Base-by-base conservation (phyloP, 345 rosid species). In the Eucalyptus coolabah region DNA sequence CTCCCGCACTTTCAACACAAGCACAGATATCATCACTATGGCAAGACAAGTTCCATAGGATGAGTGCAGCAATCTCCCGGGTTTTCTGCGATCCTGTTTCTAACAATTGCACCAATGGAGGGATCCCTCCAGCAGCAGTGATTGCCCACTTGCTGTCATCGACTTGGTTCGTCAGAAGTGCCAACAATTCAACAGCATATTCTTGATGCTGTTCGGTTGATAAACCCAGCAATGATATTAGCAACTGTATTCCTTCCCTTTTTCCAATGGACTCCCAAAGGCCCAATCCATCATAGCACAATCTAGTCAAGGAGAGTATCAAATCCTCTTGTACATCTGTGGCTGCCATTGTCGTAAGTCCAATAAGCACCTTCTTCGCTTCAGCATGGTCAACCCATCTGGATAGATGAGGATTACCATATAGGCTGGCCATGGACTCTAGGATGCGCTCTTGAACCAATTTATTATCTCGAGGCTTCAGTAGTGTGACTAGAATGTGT, bases 91-190 rank as follows among this genome's bases (percentile, higher is more conserved):
- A 96, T 88, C 99, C 99, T 83, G 93, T 91, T 93, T 96, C 99
- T 45, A 97, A 89, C 90, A 97, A 90, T 91, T 96, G 99, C 88
- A 96, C 99, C 92, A 96, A 89, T 42, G 96, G 99, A 91, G 99
- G 99, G 91, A 97, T 97, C 86, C 99, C 99, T 89, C 99, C 99
- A 12, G 98, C 99, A 86, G 98, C 99, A 32, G 98, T 97, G 91
- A 97, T 93, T 56, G 99, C 99, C 99, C 99, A 97, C 93, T 96
- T 97, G 93, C 99, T 96, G 88, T 97, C 99, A 82, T 95, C 99
- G 88, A 94, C 96, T 93, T 95, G 96, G 87, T 95, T 94, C 8
- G 97, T 94, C 93, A 96, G 91, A 89, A 96, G 95, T 87, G 91
- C 94, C 90, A 97, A 90, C 93, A 96, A 94, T 90, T 91, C 93